These are phyloP conservation scores for Metschnikowia cubensis DNA, from an alignment of 805 yeast genomes.

Conservation along the genomic window DNA sequence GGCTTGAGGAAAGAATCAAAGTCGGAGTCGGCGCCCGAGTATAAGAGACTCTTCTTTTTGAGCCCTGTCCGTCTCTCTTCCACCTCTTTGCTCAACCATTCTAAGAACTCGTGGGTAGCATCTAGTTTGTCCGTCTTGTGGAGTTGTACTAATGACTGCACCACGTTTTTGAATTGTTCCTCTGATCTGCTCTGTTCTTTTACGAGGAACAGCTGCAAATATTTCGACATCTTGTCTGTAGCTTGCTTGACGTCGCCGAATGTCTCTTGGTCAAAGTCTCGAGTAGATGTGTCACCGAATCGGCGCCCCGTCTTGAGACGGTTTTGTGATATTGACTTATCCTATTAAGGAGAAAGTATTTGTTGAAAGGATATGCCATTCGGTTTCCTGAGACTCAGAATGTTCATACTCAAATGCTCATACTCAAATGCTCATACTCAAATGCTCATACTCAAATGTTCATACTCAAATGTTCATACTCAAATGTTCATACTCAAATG, in stretches of 20 bases:
- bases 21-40: constrained; percentile 29
- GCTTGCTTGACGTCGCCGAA: constrained; percentile 14
- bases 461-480: no score
- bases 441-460: no score
- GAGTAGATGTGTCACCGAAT: no score
- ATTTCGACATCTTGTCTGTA: constrained; percentile 31
- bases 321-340: no score
- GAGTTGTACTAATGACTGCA: constrained; percentile 26
- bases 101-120: constrained; percentile 44
- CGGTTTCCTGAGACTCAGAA: no score
- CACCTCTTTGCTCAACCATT: constrained; percentile 57
- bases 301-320: no score
- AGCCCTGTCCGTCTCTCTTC: constrained; percentile 22
- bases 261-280: constrained; percentile 2
- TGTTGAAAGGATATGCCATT: no score
- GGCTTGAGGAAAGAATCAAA: constrained; percentile 32
- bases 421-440: no score
- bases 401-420: no score
- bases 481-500: no score
- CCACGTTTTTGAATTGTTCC: constrained; percentile 32
- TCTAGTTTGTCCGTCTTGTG: constrained; percentile 27
- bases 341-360: no score
- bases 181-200: constrained; percentile 26
- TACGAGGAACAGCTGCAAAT: constrained; percentile 33
- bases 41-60: constrained; percentile 28